Evolutionary conservation across 805 yeast species (phyloP), one percentile per base, ranked within the genome.

Genomic region (Candida endomychidarum): DNA sequence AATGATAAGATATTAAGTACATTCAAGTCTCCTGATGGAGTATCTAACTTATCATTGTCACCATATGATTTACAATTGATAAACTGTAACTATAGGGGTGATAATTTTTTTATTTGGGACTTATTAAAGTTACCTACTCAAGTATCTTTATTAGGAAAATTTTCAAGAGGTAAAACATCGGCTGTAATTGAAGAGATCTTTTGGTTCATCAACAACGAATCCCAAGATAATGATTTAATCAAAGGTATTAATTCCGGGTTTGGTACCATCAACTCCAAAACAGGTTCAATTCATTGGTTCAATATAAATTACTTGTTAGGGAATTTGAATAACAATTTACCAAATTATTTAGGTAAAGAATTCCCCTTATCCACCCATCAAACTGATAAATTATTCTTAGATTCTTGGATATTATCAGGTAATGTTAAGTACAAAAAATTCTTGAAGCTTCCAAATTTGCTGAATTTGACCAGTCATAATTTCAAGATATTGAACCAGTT

Each of bases 281-380:
- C 75, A 10, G 88, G 88, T 0, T 73, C 84, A 1, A 57, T 83
- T 14, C 88, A 82, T 50, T 79, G 82, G 73, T 82, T 75, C 53
- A 70, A 70, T 38, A 57, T 65, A 35, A 74, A 71, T 43, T 71
- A 73, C 42, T 51, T 53, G 45, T 54, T 58, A 5, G 71, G 70
- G 1, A 60, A 57, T 33, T 52, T 53, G 30, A 47, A 50, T 34
- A 57, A 51, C 35, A 64, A 63, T 37, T 48, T 45, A 21, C 70
- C 67, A 10, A 65, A 58, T 38, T 51, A 50, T 10, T 45, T 59
- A 17, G 50, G 48, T 17, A 43, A 42, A 28, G 48, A 43, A 18
- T 47, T 47, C 23, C 42, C 48, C 3, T 19, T 24, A 21, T 15
- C 37, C 11, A 7, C 37, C 5, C 5, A 6, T 17, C 26, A 18